Conservation (phyloP, 2,329 filamentous ascomycete genomes). For the Hymenoscyphus salicellus region DNA sequence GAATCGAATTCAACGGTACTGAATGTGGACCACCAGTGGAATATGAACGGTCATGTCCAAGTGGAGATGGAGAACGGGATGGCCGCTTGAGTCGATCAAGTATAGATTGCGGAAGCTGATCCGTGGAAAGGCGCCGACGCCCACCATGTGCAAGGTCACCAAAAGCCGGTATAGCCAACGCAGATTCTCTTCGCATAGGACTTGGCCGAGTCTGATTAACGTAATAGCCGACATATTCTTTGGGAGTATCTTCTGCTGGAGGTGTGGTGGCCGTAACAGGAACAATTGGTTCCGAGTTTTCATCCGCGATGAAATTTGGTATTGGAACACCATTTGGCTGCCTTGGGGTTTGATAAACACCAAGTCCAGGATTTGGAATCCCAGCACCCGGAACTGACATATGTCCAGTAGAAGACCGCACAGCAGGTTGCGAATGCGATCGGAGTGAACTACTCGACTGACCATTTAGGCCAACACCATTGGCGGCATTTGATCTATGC, state of each 20-base stretch:
- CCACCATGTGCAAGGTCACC: conserved; percentile 30
- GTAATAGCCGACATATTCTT: conserved; percentile 38
- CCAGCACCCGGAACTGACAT: conserved; percentile 40
- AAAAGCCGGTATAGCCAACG: conserved; percentile 33
- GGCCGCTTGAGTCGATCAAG: conserved; percentile 33
- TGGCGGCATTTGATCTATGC: conserved; percentile 51
- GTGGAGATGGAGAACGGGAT: conserved; percentile 37
- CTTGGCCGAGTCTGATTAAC: conserved; percentile 29
- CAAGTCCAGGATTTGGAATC: conserved; percentile 38
- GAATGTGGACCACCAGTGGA: conserved; percentile 29
- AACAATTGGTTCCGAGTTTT: conserved; percentile 33
- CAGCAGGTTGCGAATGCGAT: conserved; percentile 65
- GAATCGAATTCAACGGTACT: conserved; percentile 23
- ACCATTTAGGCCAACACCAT: conserved; percentile 45
- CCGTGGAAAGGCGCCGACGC: conserved; percentile 33
- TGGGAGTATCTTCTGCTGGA: conserved; percentile 30
- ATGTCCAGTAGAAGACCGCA: conserved; percentile 38
- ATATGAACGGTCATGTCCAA: conserved; percentile 35
- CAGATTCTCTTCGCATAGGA: conserved; percentile 23
- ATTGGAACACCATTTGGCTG: conserved; percentile 49
- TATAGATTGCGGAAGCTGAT: conserved; percentile 36
- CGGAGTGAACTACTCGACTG: conserved; percentile 55
- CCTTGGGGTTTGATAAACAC: conserved; percentile 29
- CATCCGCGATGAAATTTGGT: conserved; percentile 57
- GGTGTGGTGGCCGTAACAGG: conserved; percentile 23